Evolutionary conservation across 176 grass and related monocot species (phyloP), one percentile per base, ranked within the genome.

Genomic region (Thalia dealbata): DNA sequence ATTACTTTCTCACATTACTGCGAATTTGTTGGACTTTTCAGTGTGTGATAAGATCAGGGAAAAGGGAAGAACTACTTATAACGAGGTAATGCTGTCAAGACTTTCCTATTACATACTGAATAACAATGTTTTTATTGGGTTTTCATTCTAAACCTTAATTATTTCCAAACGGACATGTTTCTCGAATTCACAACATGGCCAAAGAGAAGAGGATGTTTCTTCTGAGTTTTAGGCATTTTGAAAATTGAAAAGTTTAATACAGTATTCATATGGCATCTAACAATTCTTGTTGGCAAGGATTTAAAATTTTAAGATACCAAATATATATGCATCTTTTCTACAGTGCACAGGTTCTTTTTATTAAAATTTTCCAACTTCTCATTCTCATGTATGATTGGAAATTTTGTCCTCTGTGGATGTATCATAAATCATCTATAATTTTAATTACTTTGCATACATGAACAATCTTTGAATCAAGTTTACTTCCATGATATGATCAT

Each of bases 21-120:
- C 21, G 69, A 27, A 54, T 78, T 38, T 78, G 18, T 12, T 25
- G 56, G 23, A 42, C 14, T 55, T 85, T 73, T 50, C 85, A 99
- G 95, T 99, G 88, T 99, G 83, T 87, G 87, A 87, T 77, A 99
- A 99, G 59, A 85, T 99, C 58, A 79, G 95, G 84, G 82, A 82
- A 55, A 99, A 99, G 86, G 88, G 90, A 86, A 86, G 83, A 67
- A 95, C 90, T 59, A 95, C 90, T 19, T 92, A 91, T 77, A 91
- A 85, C 70, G 91, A 95, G 88, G 95, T 99, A 93, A 78, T 44
- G 52, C 16, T 46, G 24, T 29, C 43, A 67, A 52, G 18, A 64
- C 45, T 51, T 67, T 67, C 23, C 19, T 62, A 27, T 67, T 75
- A 3, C 51, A n/a, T n/a, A n/a, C 9, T 27, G 18, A 64, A 46